Evolutionary conservation across 148 eudicot species (phyloP), one percentile per base, ranked within the genome.

Genomic region (Camellia japonica): DNA sequence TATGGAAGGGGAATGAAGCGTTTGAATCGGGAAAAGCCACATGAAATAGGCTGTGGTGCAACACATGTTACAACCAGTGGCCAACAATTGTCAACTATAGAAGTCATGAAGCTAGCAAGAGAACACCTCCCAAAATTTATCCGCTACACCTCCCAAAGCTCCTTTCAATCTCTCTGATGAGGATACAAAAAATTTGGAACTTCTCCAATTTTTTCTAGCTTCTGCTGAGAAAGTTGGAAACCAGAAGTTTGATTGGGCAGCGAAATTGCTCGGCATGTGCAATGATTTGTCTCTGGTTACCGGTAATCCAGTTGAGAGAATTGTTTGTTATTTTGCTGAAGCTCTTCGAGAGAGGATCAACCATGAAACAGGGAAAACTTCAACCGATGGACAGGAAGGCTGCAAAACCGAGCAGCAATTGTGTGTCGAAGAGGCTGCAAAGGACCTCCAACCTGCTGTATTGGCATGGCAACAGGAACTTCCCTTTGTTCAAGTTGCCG

Each of bases 141-240:
- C 52, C 0, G 7, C 7, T 49, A 49, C 15, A 13, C 30, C 0
- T 51, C 46, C 52, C 5, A 49, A 49, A 58, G 19, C 61, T 77
- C 6, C 6, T 44, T 78, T 19, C 54, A 65, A 80, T 60, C 76
- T 75, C 5, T 67, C 84, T 1, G 67, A 81, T 23, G 86, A 79
- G 3, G 87, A 83, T 16, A 23, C 23, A 9, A 71, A 44, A 72
- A 84, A 70, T 67, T 81, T 83, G 43, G 65, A 79, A 43, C 86
- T 87, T 8, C 71, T 85, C 5, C 60, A 62, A 2, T 4, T 58
- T 81, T 85, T 87, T 62, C 81, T 87, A 23, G 66, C 80, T 41
- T 83, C 81, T 3, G 86, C 84, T 12, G 90, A 87, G 68, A 83
- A 85, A 74, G 70, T 80, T 1, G 81, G 81, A 41, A 56, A 71